A percentile compares a stretch with the other conserved stretches of the same genome.
phyloP scores from a whole-genome alignment of 306 rosid genomes.

The Cicer pinnatifidum region DNA sequence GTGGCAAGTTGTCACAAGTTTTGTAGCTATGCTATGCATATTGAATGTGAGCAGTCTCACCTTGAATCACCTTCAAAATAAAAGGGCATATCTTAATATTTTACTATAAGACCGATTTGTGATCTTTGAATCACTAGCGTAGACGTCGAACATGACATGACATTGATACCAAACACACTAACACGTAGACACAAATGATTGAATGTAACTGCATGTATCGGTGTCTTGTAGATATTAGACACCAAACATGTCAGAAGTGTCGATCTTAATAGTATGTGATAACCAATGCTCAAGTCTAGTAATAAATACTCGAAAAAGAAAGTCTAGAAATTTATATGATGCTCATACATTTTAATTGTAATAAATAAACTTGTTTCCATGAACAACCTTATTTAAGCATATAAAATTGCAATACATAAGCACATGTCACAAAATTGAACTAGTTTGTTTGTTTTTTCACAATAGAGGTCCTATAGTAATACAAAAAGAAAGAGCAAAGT shows the following conservation, averaged over 20 bases:
- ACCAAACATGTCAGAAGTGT: neutral
- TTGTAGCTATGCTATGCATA: slow-evolving; percentile 22
- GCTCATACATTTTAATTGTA: too few species aligned
- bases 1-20: neutral
- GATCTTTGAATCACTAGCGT: neutral
- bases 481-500: neutral
- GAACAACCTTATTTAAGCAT: neutral
- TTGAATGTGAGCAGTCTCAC: neutral
- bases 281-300: neutral
- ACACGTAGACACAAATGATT: neutral
- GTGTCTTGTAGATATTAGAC: neutral
- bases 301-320: neutral
- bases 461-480: neutral
- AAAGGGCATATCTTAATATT: slow-evolving; percentile 11
- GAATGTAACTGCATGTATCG: neutral
- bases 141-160: neutral
- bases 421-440: neutral
- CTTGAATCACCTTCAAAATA: neutral
- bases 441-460: neutral
- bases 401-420: neutral
- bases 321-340: too few species aligned
- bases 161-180: neutral
- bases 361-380: too few species aligned
- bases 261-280: neutral
- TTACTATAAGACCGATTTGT: neutral